Conservation (phyloP, 148 eudicot species). For the Linanthus parryae region DNA sequence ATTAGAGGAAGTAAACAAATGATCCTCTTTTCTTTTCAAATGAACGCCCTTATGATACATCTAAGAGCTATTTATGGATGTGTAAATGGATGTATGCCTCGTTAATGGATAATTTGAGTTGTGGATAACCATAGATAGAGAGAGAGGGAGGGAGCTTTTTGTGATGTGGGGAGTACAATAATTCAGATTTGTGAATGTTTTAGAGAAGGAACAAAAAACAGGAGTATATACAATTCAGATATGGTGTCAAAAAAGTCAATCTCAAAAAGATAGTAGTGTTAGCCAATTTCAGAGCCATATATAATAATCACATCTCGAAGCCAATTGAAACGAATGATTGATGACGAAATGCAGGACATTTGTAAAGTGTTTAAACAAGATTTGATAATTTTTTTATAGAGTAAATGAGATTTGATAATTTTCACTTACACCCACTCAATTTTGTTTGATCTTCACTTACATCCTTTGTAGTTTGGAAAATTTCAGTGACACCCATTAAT, state of each 20-base stretch:
- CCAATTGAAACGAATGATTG: constrained; percentile 17
- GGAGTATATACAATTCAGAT: constrained; percentile 10
- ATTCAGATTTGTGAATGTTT: constrained; percentile 11
- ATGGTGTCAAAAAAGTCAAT: constrained; percentile 20
- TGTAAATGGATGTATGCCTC: neutral
- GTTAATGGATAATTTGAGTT: constrained; percentile 14
- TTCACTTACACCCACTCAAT: too few relatives aligned
- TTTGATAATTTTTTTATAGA: constrained; percentile 9
- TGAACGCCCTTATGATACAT: too few relatives aligned
- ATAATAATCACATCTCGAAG: constrained; percentile 5
- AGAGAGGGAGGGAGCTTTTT: neutral
- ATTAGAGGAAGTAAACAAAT: too few relatives aligned
- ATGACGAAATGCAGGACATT: constrained; percentile 26
- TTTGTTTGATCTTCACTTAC: too few relatives aligned
- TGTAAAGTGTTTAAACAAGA: constrained; percentile 3
- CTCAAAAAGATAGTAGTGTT: constrained; percentile 9
- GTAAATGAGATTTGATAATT: constrained; percentile 3
- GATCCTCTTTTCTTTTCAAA: too few relatives aligned
- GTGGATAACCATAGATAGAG: constrained; percentile 16
- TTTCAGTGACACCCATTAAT: too few relatives aligned
- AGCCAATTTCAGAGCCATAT: constrained; percentile 14
- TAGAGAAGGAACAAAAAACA: constrained; percentile 7
- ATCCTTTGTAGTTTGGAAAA: too few relatives aligned
- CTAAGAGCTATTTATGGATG: neutral
- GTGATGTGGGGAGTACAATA: constrained; percentile 19